Conservation (phyloP, 169 alveolate species). For the Plasmodium cynomolgi region DNA sequence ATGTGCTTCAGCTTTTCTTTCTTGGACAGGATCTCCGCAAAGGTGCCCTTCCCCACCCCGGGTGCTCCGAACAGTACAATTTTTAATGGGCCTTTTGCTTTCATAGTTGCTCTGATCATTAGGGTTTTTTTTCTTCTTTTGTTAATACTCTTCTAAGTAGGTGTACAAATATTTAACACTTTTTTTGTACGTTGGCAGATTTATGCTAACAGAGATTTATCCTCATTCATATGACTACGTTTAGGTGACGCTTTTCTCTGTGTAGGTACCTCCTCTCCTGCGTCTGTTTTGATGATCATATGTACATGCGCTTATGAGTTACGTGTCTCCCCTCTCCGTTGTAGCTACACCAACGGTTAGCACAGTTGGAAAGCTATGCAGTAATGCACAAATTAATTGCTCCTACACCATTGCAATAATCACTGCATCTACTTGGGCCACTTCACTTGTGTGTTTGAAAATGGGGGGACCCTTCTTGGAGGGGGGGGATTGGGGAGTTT, state of each 20-base stretch:
- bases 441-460: background rate
- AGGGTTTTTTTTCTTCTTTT: background rate
- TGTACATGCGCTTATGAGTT: background rate
- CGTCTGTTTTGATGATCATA: background rate
- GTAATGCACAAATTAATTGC: no score
- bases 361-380: background rate
- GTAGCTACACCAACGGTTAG: background rate
- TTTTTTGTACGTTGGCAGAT: background rate
- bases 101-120: background rate
- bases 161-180: background rate
- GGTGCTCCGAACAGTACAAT: constrained; percentile 67
- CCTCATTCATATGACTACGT: background rate
- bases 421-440: background rate
- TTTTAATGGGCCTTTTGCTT: background rate
- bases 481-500: background rate
- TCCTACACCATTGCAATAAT: background rate
- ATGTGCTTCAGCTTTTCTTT: constrained; percentile 58
- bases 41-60: constrained; percentile 70
- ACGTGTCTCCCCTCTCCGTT: background rate
- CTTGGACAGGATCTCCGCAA: constrained; percentile 58
- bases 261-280: background rate
- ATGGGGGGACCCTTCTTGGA: background rate
- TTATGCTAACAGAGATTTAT: no score
- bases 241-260: background rate
- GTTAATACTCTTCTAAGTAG: background rate